Evolutionary conservation across 352 stramenopile genomes (phyloP), one percentile per base, ranked within the genome.

Genomic region (Pythium volutum): DNA sequence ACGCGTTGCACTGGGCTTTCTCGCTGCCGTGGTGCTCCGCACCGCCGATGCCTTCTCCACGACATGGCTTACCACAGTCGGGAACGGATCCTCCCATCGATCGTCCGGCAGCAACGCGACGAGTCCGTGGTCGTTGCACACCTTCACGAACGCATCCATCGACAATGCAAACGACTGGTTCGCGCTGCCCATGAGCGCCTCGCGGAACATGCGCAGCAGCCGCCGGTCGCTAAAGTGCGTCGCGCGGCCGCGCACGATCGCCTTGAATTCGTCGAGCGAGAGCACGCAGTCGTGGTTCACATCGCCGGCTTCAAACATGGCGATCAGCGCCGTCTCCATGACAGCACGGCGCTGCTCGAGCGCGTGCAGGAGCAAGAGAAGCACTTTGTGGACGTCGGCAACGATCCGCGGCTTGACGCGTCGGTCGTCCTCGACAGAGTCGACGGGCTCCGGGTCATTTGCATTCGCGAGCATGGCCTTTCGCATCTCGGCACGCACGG

Each of bases 151-250:
- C 2, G 82, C 77, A 3, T 76, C 67, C 74, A 88, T 89, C 6
- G 82, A 90, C 22, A 92, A 66, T 16, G 78, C 78, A 48, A 89
- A 92, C 0, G 82, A 88, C 55, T 89, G 79, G n/a, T 87, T 71
- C 1, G 55, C 65, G 12, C 80, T 66, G 18, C 76, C 68, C 74
- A 87, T 88, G 15, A 92, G 53, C 33, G 82, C 77, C 43, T 92
- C 80, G 1, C 80, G 78, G 39, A 92, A 90, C 82, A 92, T 92
- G 2, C 80, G 82, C 42, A 92, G 59, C 42, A 92, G 73, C 0
- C 80, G 74, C 4, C 82, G 76, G 16, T 89, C 80, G 51, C 79
- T 90, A 50, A 90, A 92, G 12, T 79, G 62, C 0, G 77, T 71
- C 14, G 81, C 73, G 33, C 78, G 73, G 3, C 69, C 66, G n/a